Percentiles rank a stretch among this genome's conserved stretches.
phyloP scores from a whole-genome alignment of 2,329 filamentous ascomycete species.

The Epichloe festucae region DNA sequence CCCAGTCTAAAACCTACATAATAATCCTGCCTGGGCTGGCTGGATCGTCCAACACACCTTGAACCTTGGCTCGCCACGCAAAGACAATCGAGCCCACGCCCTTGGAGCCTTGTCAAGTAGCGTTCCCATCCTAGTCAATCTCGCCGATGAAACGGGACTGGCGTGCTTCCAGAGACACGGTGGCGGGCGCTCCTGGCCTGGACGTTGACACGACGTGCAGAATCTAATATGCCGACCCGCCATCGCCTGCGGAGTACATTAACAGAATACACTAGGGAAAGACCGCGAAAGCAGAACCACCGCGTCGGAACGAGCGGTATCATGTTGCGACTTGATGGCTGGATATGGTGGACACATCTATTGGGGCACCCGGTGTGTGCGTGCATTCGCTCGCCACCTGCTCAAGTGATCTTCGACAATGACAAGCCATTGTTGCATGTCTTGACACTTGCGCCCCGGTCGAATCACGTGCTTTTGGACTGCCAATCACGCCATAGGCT shows the following conservation, averaged over 20 bases:
- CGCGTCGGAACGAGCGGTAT: background rate
- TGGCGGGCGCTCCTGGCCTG: slow-evolving; percentile 1
- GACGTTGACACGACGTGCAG: background rate
- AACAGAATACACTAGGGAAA: background rate
- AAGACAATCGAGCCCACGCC: slow-evolving; percentile 1
- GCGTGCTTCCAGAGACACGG: slow-evolving; percentile 6
- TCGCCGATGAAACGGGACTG: slow-evolving; percentile 4
- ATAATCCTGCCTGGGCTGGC: background rate
- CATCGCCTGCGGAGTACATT: background rate
- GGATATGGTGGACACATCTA: background rate
- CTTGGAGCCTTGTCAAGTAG: slow-evolving; percentile 1
- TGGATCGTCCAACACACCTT: background rate
- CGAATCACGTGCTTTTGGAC: background rate
- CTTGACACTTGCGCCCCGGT: no score
- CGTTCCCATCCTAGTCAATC: background rate
- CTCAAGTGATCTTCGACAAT: background rate
- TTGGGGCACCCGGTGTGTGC: background rate
- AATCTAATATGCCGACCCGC: background rate
- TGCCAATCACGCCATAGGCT: no score
- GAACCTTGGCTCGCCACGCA: background rate
- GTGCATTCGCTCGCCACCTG: background rate
- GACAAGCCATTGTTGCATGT: no score
- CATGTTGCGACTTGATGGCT: background rate
- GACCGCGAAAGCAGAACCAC: background rate
- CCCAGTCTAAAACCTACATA: background rate